Conservation (phyloP, 257 asterid genomes). For the Paraleonurus japonicus region DNA sequence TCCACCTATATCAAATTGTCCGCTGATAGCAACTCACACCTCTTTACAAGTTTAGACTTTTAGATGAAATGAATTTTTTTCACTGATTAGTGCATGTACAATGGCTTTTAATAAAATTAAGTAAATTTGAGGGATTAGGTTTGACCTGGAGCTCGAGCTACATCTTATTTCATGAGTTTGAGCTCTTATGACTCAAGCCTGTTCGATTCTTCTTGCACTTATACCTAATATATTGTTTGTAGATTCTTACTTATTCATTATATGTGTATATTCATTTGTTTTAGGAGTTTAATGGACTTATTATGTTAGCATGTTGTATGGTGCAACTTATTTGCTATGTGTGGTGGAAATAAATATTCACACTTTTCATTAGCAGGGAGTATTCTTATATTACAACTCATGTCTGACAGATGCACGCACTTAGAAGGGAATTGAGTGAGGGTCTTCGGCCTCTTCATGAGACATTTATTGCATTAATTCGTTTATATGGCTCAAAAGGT, state of each 20-base stretch:
- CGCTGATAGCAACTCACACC: no score
- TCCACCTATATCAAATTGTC: no score
- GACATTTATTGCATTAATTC: slow-evolving; percentile 84
- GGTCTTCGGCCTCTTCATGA: slow-evolving; percentile 97
- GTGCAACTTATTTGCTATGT: background rate
- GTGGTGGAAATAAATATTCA: slow-evolving; percentile 17
- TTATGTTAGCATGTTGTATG: background rate
- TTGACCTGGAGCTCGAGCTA: background rate
- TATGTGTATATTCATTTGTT: background rate
- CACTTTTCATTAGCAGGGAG: slow-evolving; percentile 13
- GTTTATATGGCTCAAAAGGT: slow-evolving; percentile 89
- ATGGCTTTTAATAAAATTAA: background rate
- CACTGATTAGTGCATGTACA: background rate
- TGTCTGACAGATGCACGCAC: slow-evolving; percentile 90
- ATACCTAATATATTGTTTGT: background rate
- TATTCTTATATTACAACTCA: slow-evolving; percentile 26
- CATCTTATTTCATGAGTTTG: background rate
- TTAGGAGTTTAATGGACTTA: background rate
- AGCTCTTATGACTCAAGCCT: background rate
- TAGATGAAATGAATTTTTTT: no score
- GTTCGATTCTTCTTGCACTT: background rate
- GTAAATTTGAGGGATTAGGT: background rate
- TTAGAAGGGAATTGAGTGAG: slow-evolving; percentile 90
- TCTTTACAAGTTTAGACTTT: no score
- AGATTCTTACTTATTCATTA: background rate